Evolutionary conservation across 176 grass and related monocot species (phyloP), one percentile per base, ranked within the genome.

Genomic region (Thinopyrum elongatum): DNA sequence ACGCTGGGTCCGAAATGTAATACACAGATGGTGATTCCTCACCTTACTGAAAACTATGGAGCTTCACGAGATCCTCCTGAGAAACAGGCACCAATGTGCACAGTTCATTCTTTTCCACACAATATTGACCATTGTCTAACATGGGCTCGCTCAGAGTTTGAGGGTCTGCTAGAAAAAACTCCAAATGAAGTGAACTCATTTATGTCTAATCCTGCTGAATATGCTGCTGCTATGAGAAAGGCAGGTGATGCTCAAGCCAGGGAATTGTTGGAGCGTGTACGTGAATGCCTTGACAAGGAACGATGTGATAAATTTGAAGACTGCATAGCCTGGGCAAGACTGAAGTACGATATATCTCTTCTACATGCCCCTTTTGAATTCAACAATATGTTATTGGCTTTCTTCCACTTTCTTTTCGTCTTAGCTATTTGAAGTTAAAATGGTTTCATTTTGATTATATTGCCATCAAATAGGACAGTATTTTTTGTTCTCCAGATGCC

Each of bases 131-230:
- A 95, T 78, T 95, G 94, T 84, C 49, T 93, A 26, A 87, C 94
- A 70, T 95, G 94, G 94, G 94, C 94, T 26, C 83, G 89, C n/a
- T 93, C 89, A 83, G 89, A 93, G 65, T 95, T 95, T 87, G 91
- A 93, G 77, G 91, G 91, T 27, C 85, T 93, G 80, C 86, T 95
- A 46, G 94, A 93, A 41, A 93, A 95, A 82, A 91, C 67, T 68
- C 94, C 94, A 44, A 93, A 65, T 80, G 91, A 95, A 92, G 94
- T 93, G 28, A 95, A 95, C 67, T 89, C 88, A 46, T 95, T 91
- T 88, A 62, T 95, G 46, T 89, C 84, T 12, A 88, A 95, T 65
- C 86, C 88, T 78, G 63, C 81, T 69, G 70, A 89, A 82, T 93
- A 95, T 87, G 83, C 77, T 85, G 81, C 87, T 53, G n/a, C 84